Conservation (phyloP, 495 filamentous ascomycete genomes). For the Parathielavia hyrcaniae region DNA sequence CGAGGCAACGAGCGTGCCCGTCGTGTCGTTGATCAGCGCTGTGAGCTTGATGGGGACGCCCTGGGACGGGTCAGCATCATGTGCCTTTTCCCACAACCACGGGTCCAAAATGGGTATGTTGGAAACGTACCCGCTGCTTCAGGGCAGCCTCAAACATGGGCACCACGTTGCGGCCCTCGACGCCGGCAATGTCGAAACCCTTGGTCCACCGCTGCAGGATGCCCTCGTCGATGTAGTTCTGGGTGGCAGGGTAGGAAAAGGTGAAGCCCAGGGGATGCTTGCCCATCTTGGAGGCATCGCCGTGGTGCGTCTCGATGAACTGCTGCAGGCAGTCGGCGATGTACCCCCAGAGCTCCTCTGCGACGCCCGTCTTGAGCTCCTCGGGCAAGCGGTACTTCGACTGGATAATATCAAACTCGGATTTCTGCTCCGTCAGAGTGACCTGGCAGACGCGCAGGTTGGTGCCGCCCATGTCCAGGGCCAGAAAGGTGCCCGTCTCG, state of each 20-base stretch:
- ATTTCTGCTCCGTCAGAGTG: slow-evolving; percentile 79
- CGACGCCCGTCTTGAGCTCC: slow-evolving; percentile 83
- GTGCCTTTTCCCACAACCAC: neutral
- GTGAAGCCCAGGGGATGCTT: slow-evolving; percentile 89
- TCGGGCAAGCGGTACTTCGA: slow-evolving; percentile 97
- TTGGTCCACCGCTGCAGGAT: slow-evolving; percentile 97
- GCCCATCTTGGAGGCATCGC: slow-evolving; percentile 52
- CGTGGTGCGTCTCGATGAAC: slow-evolving; percentile 89
- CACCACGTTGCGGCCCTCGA: slow-evolving; percentile 91
- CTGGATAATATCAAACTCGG: slow-evolving; percentile 97
- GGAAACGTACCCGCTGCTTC: slow-evolving; percentile 58
- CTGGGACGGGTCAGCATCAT: slow-evolving; percentile 34
- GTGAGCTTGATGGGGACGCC: slow-evolving; percentile 88
- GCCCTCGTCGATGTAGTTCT: slow-evolving; percentile 94
- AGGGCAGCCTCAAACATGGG: slow-evolving; percentile 85
- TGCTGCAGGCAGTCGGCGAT: slow-evolving; percentile 95
- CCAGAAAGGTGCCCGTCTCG: slow-evolving; percentile 86
- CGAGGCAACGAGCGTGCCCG: slow-evolving; percentile 97
- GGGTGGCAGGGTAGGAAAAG: slow-evolving; percentile 95
- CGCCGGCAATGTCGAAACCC: slow-evolving; percentile 94
- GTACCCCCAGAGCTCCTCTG: slow-evolving; percentile 95
- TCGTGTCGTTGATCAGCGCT: slow-evolving; percentile 95
- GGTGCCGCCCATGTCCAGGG: slow-evolving; percentile 97
- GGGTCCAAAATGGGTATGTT: neutral
- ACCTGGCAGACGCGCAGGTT: slow-evolving; percentile 98